Evolutionary conservation across 2,329 filamentous ascomycete species (phyloP).

Genomic region (Aureobasidium sp.): DNA sequence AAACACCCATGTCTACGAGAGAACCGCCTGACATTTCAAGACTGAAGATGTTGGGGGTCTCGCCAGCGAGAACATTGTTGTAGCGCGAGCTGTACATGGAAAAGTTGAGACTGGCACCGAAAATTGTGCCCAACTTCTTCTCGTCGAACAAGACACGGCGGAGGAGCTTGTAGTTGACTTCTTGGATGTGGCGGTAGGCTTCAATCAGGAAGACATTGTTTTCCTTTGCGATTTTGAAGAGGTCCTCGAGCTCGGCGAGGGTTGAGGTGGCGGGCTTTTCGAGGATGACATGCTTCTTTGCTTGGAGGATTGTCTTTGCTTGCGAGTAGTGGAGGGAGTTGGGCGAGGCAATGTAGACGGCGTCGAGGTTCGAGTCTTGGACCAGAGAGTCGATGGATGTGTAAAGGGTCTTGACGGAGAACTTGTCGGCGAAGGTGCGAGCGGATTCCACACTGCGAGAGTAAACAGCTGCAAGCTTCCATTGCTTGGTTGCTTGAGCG

Average conservation of each 20-base stretch:
- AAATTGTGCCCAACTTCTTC: conserved; percentile 32
- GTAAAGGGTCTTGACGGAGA: conserved; percentile 29
- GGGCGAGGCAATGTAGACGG: conserved; percentile 42
- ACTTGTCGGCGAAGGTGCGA: conserved; percentile 34
- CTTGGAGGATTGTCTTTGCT: conserved; percentile 33
- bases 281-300: conserved; percentile 41
- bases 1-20: conserved; percentile 42
- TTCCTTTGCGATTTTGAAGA: conserved; percentile 34
- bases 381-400: conserved; percentile 33
- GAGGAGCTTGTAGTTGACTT: conserved; percentile 39
- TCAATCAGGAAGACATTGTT: conserved; percentile 38
- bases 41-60: conserved; percentile 41
- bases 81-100: conserved; percentile 39
- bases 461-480: conserved; percentile 38
- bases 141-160: conserved; percentile 28
- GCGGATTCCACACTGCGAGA: conserved; percentile 37
- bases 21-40: conserved; percentile 39
- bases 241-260: conserved; percentile 32
- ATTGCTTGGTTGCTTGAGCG: conserved; percentile 35
- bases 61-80: conserved; percentile 38
- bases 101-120: conserved; percentile 37
- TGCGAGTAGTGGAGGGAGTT: conserved; percentile 41
- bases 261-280: conserved; percentile 42
- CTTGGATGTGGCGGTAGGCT: conserved; percentile 42
- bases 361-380: conserved; percentile 29